Conservation (phyloP, 2,329 filamentous ascomycete species). For the Aspergillus eucalypticola region DNA sequence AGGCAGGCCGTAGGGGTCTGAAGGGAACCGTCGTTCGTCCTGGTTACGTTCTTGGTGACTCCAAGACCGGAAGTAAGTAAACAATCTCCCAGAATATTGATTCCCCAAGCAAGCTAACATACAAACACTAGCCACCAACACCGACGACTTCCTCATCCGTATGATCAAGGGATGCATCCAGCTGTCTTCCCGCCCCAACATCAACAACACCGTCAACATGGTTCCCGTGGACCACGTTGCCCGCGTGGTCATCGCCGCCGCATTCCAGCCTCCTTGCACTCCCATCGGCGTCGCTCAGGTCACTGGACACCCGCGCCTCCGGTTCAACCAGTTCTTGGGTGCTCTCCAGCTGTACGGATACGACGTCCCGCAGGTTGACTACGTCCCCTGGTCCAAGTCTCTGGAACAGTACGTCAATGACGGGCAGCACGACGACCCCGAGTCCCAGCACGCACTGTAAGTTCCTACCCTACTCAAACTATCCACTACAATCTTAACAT, state of each 20-base stretch:
- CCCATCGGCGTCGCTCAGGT: slow-evolving; percentile 70
- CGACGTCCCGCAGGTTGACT: slow-evolving; percentile 64
- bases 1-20: slow-evolving; percentile 76
- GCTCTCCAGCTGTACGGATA: slow-evolving; percentile 74
- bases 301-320: slow-evolving; percentile 74
- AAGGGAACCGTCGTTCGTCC: slow-evolving; percentile 74
- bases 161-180: slow-evolving; percentile 87
- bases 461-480: slow-evolving; percentile 14
- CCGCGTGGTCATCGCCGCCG: slow-evolving; percentile 73
- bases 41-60: slow-evolving; percentile 80
- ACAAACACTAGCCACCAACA: slow-evolving; percentile 56
- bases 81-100: neutral
- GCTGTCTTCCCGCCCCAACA: slow-evolving; percentile 69
- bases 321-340: slow-evolving; percentile 75
- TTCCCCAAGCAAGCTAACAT: neutral
- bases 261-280: slow-evolving; percentile 62
- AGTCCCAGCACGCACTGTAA: slow-evolving; percentile 66
- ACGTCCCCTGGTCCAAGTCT: slow-evolving; percentile 66
- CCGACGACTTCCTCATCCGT: slow-evolving; percentile 87
- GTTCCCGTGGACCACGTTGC: slow-evolving; percentile 85
- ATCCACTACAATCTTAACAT: slow-evolving; percentile 3
- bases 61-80: slow-evolving; percentile 56
- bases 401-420: slow-evolving; percentile 69
- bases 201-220: slow-evolving; percentile 84
- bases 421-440: slow-evolving; percentile 56